Percentiles rank a stretch among this genome's conserved stretches.
phyloP scores from a whole-genome alignment of 805 yeast species.

The Sugiyamaella valdiviana region DNA sequence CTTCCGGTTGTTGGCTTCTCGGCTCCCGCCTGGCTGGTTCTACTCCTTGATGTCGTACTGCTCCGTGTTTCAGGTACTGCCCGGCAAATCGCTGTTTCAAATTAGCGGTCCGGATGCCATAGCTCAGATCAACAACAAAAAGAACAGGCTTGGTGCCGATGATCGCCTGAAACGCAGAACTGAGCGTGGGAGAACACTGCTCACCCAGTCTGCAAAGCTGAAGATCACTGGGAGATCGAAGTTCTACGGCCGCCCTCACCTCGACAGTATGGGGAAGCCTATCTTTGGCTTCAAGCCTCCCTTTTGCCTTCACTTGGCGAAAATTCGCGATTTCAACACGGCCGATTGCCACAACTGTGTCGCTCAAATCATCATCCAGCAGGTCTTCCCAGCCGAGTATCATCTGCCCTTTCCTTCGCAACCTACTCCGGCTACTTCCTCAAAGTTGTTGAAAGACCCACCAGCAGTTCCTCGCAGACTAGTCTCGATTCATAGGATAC shows the following conservation, averaged over 20 bases:
- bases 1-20: neutral
- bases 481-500: neutral
- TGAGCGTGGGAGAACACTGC: neutral
- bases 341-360: neutral
- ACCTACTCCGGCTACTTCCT: neutral
- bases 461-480: neutral
- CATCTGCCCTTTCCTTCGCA: neutral
- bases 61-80: neutral
- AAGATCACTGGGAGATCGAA: neutral
- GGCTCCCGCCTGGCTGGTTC: neutral
- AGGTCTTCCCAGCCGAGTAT: constrained; percentile 3
- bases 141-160: no score
- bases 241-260: neutral
- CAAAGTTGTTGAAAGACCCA: no score
- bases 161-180: neutral
- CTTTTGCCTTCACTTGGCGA: neutral
- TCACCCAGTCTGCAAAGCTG: neutral
- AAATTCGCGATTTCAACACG: neutral
- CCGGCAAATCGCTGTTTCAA: neutral
- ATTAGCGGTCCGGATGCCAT: constrained; percentile 2
- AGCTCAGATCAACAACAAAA: neutral
- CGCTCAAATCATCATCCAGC: neutral
- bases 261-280: constrained; percentile 1
- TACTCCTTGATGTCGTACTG: neutral
- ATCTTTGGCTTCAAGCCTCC: constrained; percentile 6